A percentile compares a stretch with the other conserved stretches of the same genome.
phyloP scores from a whole-genome alignment of 345 rosid genomes.

The Sapria himalayana region DNA sequence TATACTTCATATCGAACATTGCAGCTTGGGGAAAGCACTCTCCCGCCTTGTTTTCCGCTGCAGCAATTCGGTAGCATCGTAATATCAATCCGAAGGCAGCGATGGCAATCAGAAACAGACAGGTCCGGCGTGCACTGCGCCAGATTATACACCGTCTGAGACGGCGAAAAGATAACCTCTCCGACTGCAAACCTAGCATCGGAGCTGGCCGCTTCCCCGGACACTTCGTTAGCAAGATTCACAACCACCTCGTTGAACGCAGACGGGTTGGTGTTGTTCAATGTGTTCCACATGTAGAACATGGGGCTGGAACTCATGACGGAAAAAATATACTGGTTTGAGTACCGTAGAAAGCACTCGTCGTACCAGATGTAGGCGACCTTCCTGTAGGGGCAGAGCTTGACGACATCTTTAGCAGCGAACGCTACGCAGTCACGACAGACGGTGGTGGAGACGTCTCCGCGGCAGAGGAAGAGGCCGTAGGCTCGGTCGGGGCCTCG shows the following conservation, averaged over 20 bases:
- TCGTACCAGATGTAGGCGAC: slow-evolving; percentile 19
- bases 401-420: neutral
- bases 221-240: slow-evolving; percentile 5
- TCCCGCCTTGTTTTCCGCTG: slow-evolving; percentile 13
- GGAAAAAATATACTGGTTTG: slow-evolving; percentile 17
- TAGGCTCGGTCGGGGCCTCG: slow-evolving; percentile 3
- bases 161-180: slow-evolving; percentile 5
- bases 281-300: slow-evolving; percentile 1
- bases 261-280: slow-evolving; percentile 12
- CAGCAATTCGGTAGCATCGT: slow-evolving; percentile 12
- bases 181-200: slow-evolving; percentile 13
- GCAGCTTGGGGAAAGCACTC: slow-evolving; percentile 13
- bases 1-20: slow-evolving; percentile 9
- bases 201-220: neutral
- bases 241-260: neutral
- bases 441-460: neutral
- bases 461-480: slow-evolving; percentile 10
- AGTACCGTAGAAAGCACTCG: slow-evolving; percentile 23
- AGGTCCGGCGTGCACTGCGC: slow-evolving; percentile 46
- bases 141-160: slow-evolving; percentile 10
- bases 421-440: slow-evolving; percentile 7
- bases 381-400: slow-evolving; percentile 16
- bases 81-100: slow-evolving; percentile 14
- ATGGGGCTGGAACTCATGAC: slow-evolving; percentile 7
- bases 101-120: slow-evolving; percentile 13